Evolutionary conservation across 2,329 filamentous ascomycete species (phyloP).

Genomic region (Aphanoascus verrucosus): DNA sequence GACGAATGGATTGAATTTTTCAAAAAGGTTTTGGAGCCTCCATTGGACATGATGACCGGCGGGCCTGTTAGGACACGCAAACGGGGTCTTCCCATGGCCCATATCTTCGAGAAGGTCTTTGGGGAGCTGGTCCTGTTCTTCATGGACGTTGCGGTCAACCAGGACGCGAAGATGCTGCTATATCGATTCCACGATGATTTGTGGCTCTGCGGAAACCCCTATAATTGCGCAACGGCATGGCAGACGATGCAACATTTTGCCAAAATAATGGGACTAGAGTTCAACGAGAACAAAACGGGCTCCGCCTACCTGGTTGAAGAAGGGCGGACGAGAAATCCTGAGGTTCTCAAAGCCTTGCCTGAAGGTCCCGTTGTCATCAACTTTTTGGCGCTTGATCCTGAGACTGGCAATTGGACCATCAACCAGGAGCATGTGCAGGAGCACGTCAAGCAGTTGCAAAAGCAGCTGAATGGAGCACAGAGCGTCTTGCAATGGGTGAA

Average conservation of each 20-base stretch:
- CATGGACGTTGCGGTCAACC: conserved; percentile 39
- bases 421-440: conserved; percentile 30
- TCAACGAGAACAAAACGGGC: conserved; percentile 42
- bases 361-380: conserved; percentile 44
- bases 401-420: conserved; percentile 30
- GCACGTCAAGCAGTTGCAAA: conserved; percentile 33
- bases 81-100: conserved; percentile 39
- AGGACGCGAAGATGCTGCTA: conserved; percentile 33
- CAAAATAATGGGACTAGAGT: conserved; percentile 34
- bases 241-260: conserved; percentile 34
- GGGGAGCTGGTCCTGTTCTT: conserved; percentile 41
- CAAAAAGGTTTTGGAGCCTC: conserved; percentile 37
- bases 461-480: conserved; percentile 33
- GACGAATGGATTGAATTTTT: conserved; percentile 38
- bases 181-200: conserved; percentile 43
- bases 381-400: conserved; percentile 34
- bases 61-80: conserved; percentile 32
- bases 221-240: conserved; percentile 36
- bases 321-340: conserved; percentile 10
- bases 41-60: conserved; percentile 33
- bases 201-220: conserved; percentile 39
- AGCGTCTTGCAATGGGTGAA: conserved; percentile 46
- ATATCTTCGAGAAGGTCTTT: conserved; percentile 38
- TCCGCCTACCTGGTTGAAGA: conserved; percentile 34
- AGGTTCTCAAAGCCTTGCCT: conserved; percentile 33